Evolutionary conservation across 1,284 basidiomycete genomes (phyloP), one percentile per base, ranked within the genome.

Genomic region (Ceratobasidium sp.): DNA sequence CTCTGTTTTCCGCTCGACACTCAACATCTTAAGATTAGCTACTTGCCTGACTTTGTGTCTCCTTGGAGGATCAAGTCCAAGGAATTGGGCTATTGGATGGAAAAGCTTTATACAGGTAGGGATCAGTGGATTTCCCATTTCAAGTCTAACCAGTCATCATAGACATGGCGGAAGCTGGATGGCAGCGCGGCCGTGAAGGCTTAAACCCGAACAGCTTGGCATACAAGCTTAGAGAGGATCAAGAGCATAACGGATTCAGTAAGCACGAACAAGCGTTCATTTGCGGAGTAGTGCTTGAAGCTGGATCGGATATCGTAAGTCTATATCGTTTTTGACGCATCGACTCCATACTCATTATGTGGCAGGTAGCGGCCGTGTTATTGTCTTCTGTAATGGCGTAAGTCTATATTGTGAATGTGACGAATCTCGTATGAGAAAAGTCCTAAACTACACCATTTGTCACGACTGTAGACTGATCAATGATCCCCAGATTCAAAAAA

Each of bases 301-400:
- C 52, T 13, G 64, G 64, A 6, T 69, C 64, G 4, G 64, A 57
- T 23, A 69, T 57, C 21, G 64, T 57, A 26, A 30, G 64, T 46
- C 11, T 30, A 26, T 13, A 26, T 30, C 16, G 43, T 6, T 8
- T 2, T n/a, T n/a, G n/a, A n/a, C n/a, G n/a, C n/a, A n/a, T n/a
- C n/a, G n/a, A n/a, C n/a, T n/a, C n/a, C n/a, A n/a, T n/a, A n/a
- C n/a, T n/a, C n/a, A n/a, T n/a, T n/a, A 54, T n/a, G 11, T 26
- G 35, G n/a, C 2, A 69, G 66, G 66, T 69, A 9, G 66, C 66
- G 1, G 28, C 23, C 8, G 52, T 69, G 2, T 46, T 69, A 30
- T 57, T 32, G 52, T 28, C 66, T n/a, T 44, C 23, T 21, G 16
- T 69, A 38, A 26, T 69, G 9, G 66, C 41, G 66, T 69, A 21